Percentiles rank a stretch among this genome's conserved stretches.
Evolutionary conservation across 169 alveolate species (phyloP).

Genomic region (Plasmodium gonderi): DNA sequence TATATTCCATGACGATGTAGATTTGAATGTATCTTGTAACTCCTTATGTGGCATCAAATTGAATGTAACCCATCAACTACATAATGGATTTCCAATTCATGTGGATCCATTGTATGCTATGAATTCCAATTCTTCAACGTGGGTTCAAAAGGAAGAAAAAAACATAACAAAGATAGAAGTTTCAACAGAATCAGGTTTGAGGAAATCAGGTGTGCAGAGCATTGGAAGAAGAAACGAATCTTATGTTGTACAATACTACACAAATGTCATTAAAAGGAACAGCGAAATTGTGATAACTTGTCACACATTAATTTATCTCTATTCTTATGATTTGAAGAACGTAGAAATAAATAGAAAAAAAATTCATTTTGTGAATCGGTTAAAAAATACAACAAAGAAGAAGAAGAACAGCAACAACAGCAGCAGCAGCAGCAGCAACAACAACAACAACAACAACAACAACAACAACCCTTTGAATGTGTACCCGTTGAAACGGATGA

Average conservation of each 20-base stretch:
- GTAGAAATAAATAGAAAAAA: slow-evolving; percentile 12
- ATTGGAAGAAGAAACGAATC: neutral
- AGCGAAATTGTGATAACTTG: slow-evolving; percentile 24
- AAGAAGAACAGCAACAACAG: no score
- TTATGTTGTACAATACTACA: neutral
- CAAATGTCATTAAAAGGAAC: neutral
- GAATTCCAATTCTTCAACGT: no score
- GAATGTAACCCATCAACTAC: neutral
- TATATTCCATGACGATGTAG: neutral
- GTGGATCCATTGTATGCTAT: neutral
- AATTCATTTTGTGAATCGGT: neutral
- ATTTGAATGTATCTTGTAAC: neutral
- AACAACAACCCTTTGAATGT: neutral
- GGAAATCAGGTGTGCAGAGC: neutral
- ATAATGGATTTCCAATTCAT: neutral
- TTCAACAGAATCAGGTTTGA: neutral
- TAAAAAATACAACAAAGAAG: neutral
- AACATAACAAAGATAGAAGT: no score
- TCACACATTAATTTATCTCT: slow-evolving; percentile 35
- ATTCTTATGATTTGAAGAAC: neutral
- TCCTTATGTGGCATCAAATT: neutral
- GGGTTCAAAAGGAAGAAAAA: no score
- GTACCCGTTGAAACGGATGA: neutral
- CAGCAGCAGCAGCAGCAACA: neutral
- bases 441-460: neutral